Evolutionary conservation across 345 rosid genomes (phyloP), one percentile per base, ranked within the genome.

Genomic region (Aquilaria yunnanensis): DNA sequence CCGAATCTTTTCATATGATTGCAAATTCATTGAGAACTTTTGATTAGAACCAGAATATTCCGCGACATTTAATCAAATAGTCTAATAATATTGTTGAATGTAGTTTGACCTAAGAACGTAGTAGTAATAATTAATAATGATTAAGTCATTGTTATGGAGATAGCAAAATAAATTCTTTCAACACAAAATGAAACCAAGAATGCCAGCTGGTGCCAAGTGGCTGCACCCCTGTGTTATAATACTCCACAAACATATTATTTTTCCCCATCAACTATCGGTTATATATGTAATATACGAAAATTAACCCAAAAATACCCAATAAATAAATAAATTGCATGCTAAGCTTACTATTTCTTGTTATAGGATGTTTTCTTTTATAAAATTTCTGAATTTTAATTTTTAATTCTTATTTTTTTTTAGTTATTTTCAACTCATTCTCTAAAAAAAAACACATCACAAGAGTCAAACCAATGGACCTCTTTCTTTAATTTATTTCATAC

Each of bases 141-240:
- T 3, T 52, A n/a, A 51, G 16, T 51, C 7, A 51, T 23, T 23
- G 23, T 23, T 23, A 6, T 51, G 16, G 14, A 12, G n/a, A 61
- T n/a, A 32, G 51, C 32, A 3, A 14, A 9, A 31, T 62, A 50
- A 14, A 43, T 29, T 29, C 12, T 62, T 62, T 51, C 33, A 62
- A 62, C 32, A 62, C 57, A 62, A 51, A 62, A 62, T 51, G 56
- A 14, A 33, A 6, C 8, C 29, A 33, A 11, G 65, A 6, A 10
- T 51, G 47, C 57, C 65, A 62, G 57, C 65, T 62, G 65, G 49
- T 51, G 65, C 29, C 65, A 51, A 62, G 29, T 51, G 65, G 65
- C 14, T 51, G 45, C 29, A 6, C n/a, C 5, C 4, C n/a, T 50
- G 11, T 10, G 13, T 7, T 50, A 12, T 4, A 10, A 50, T 10